Conservation (phyloP, 805 yeast species). For the Brettanomyces nanus region DNA sequence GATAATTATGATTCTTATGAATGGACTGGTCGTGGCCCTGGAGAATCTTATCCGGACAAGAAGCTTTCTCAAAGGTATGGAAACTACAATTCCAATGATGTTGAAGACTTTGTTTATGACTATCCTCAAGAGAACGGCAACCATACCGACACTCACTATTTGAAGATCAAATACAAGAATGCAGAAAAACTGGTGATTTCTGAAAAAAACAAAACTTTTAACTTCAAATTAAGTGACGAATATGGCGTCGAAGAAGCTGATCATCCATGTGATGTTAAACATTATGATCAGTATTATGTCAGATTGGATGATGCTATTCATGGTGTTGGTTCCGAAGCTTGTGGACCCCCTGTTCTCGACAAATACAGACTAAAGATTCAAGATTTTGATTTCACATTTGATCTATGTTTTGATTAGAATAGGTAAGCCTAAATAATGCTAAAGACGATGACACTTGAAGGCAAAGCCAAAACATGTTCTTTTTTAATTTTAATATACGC, state of each 20-base stretch:
- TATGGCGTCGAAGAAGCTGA: neutral
- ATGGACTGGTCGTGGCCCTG: slow-evolving; percentile 1
- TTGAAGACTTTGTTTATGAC: neutral
- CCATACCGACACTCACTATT: neutral
- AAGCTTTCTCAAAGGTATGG: neutral
- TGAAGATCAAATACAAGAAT: neutral
- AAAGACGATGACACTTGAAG: too few species aligned
- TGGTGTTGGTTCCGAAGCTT: neutral
- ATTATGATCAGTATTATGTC: neutral
- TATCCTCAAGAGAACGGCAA: neutral
- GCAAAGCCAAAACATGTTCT: too few species aligned
- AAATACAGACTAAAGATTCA: neutral
- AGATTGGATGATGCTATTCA: neutral
- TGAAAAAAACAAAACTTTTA: neutral
- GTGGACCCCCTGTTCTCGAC: neutral
- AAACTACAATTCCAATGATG: neutral
- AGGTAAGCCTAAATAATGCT: too few species aligned
- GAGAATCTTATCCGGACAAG: slow-evolving; percentile 1
- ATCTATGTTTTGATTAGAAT: too few species aligned
- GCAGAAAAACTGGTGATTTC: neutral
- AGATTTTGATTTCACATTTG: slow-evolving; percentile 1
- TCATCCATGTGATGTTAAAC: neutral
- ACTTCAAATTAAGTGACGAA: neutral
- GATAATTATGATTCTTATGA: neutral
- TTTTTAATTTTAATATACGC: too few species aligned